Evolutionary conservation across 306 rosid genomes (phyloP), one percentile per base, ranked within the genome.

Genomic region (Gastrolobium villosum): DNA sequence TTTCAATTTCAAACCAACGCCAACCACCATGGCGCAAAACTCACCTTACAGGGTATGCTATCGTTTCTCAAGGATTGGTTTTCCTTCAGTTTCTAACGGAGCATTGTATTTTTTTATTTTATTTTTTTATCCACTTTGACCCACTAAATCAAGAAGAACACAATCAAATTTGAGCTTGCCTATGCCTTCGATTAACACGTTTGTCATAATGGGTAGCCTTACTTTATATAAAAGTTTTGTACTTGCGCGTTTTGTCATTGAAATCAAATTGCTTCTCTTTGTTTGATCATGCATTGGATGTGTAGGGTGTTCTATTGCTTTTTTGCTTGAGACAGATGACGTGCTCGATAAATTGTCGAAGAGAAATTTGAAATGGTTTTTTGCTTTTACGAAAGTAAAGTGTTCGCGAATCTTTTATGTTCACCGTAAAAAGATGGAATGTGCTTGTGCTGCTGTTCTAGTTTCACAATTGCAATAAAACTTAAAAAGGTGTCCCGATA

Each of bases 31-130:
- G 81, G 78, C 92, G 79, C 86, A 82, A 14, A 8, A 91, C 75
- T 84, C 97, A 77, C 81, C 97, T 11, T 90, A 86, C 78, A 70
- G 73, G 88, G 98, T 94, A 81, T 11, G 2, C 20, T 87, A 60
- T 8, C 30, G 0, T 13, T 45, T 7, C 41, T 71, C 36, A 34
- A 34, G 13, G 0, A 6, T 5, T 10, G 2, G 1, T 66, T 66
- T 66, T 67, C 13, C 43, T 8, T 30, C 1, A 20, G 1, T 8
- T 1, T 11, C 3, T 46, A 5, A 53, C 13, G 14, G 26, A 15
- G 59, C 64, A 57, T 14, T 9, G 6, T 8, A 8, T 56, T 30
- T 57, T 30, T 57, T 8, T 49, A 11, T 2, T 52, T 11, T 45
- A 39, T 6, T 39, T 39, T 39, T 39, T 39, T 1, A 11, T 6